Evolutionary conservation across 192 early-diverging fungal genomes (phyloP).

Genomic region (Podila epicladia): DNA sequence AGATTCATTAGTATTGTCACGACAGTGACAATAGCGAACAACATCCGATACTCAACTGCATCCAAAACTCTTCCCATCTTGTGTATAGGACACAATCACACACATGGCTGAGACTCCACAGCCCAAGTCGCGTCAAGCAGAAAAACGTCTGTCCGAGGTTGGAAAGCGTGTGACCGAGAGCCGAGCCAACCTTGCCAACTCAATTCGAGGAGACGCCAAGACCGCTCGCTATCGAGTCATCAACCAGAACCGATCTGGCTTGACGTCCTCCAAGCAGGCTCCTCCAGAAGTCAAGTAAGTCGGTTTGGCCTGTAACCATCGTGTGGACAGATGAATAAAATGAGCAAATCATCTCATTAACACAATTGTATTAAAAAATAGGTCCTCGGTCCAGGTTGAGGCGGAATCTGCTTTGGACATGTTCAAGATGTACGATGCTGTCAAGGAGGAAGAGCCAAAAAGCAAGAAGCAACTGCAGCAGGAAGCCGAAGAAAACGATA

Average conservation of each 20-base stretch:
- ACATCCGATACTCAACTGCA: neutral
- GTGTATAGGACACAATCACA: constrained; percentile 32
- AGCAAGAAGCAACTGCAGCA: constrained; percentile 53
- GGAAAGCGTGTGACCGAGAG: constrained; percentile 18
- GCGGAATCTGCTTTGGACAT: constrained; percentile 54
- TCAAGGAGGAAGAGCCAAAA: constrained; percentile 62
- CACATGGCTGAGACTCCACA: constrained; percentile 15
- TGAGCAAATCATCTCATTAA: too few relatives aligned
- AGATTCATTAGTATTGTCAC: neutral
- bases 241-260: constrained; percentile 50
- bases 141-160: constrained; percentile 13
- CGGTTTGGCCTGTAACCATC: too few relatives aligned
- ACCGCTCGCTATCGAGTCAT: constrained; percentile 62
- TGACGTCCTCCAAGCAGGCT: neutral
- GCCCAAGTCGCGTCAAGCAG: constrained; percentile 19
- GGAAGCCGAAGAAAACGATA: constrained; percentile 54
- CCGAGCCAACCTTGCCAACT: constrained; percentile 13
- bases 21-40: too few relatives aligned
- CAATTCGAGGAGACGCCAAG: constrained; percentile 24
- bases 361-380: neutral
- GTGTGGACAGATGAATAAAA: neutral
- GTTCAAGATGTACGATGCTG: constrained; percentile 74
- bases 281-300: constrained; percentile 37
- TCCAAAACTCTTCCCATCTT: too few relatives aligned
- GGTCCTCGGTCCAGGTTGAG: constrained; percentile 30